phyloP scores from a whole-genome alignment of 169 alveolate genomes.

The Plasmodium vivax region DNA sequence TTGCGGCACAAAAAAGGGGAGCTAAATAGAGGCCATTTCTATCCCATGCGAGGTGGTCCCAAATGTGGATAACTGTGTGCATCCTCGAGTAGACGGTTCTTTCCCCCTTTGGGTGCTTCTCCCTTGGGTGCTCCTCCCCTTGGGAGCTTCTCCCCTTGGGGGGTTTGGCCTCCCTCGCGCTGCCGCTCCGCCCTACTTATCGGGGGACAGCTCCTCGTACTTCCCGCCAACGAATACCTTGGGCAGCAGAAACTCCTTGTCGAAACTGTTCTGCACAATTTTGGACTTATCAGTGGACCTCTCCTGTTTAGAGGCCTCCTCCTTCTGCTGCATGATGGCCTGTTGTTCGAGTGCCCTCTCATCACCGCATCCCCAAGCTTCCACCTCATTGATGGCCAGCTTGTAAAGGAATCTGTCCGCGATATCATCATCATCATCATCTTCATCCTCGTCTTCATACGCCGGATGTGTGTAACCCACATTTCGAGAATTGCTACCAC shows the following conservation, averaged over 20 bases:
- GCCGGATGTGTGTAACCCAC: not conserved
- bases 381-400: slow-evolving; percentile 60
- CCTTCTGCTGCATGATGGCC: slow-evolving; percentile 14
- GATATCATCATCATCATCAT: slow-evolving; percentile 17
- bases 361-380: slow-evolving; percentile 76
- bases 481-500: not conserved
- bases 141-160: not conserved
- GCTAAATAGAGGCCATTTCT: not conserved
- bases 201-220: slow-evolving; percentile 24
- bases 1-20: not conserved
- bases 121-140: too few relatives aligned
- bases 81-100: not conserved
- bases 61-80: not conserved
- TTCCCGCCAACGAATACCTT: slow-evolving; percentile 60
- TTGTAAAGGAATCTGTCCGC: slow-evolving; percentile 32
- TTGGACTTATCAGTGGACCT: slow-evolving; percentile 63
- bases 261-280: slow-evolving; percentile 73
- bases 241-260: slow-evolving; percentile 65
- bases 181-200: not conserved
- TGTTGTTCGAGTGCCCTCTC: slow-evolving; percentile 47
- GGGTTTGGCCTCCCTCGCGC: not conserved
- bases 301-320: slow-evolving; percentile 68
- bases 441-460: slow-evolving; percentile 9
- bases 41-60: not conserved
- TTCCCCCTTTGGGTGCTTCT: not conserved